Conservation (phyloP, 2,329 filamentous ascomycete species). For the Calonectria fujianensis region DNA sequence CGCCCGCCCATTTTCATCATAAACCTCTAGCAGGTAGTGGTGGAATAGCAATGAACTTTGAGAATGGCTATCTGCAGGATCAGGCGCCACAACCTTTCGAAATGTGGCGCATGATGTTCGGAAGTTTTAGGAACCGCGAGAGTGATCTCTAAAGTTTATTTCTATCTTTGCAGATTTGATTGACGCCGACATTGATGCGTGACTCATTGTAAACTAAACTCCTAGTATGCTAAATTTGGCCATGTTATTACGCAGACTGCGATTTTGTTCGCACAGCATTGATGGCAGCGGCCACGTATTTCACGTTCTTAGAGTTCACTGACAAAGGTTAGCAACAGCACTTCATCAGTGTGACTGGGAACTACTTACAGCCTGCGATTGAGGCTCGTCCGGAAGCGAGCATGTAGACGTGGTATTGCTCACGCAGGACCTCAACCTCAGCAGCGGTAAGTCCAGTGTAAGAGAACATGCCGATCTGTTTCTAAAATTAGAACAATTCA, state of each 20-base stretch:
- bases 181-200: not conserved
- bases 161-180: not conserved
- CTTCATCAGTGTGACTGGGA: slow-evolving; percentile 78
- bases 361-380: slow-evolving; percentile 46
- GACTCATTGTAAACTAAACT: slow-evolving; percentile 8
- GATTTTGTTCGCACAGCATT: slow-evolving; percentile 76
- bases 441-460: slow-evolving; percentile 86
- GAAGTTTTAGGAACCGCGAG: not conserved
- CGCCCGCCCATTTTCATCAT: too few species aligned
- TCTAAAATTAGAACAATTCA: slow-evolving; percentile 19
- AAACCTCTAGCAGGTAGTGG: not conserved
- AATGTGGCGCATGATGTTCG: not conserved
- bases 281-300: slow-evolving; percentile 92
- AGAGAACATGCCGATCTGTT: slow-evolving; percentile 97
- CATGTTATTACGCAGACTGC: not conserved
- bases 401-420: slow-evolving; percentile 86
- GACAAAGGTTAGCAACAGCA: not conserved
- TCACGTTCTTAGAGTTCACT: slow-evolving; percentile 86
- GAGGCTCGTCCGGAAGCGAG: slow-evolving; percentile 49
- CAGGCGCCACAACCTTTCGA: not conserved
- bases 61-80: not conserved
- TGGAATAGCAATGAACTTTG: not conserved
- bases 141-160: slow-evolving; percentile 12
- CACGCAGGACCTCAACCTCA: slow-evolving; percentile 81
- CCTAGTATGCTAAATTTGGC: not conserved